phyloP scores from a whole-genome alignment of 2,329 filamentous ascomycete genomes.

The Capronia americana region DNA sequence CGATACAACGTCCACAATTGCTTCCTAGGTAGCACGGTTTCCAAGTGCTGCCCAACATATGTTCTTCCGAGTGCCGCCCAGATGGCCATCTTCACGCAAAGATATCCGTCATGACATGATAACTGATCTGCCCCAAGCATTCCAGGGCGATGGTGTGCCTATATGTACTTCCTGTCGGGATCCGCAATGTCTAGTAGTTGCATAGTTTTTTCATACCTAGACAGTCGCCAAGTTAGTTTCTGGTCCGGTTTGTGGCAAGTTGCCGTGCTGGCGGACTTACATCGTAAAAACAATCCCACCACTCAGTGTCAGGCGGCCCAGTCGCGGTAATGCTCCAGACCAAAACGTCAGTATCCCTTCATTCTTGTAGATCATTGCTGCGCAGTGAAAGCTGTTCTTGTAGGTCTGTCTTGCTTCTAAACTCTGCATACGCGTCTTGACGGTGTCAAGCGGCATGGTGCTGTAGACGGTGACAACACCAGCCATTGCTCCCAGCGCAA shows the following conservation, averaged over 20 bases:
- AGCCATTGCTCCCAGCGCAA: constrained; percentile 86
- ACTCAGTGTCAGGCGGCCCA: constrained; percentile 85
- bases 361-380: constrained; percentile 79
- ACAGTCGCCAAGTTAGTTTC: constrained; percentile 12
- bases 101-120: not conserved
- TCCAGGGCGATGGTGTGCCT: constrained; percentile 36
- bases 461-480: constrained; percentile 83
- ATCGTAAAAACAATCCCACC: constrained; percentile 98
- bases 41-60: not conserved
- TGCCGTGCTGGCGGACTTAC: constrained; percentile 51
- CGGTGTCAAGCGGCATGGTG: constrained; percentile 79
- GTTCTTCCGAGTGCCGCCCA: not conserved
- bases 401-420: constrained; percentile 82
- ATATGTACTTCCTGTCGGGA: constrained; percentile 84
- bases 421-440: constrained; percentile 99
- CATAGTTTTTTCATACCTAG: constrained; percentile 89
- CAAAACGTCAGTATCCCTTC: constrained; percentile 91
- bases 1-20: not conserved
- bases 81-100: not conserved
- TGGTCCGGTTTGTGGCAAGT: not conserved
- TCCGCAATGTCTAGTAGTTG: constrained; percentile 81
- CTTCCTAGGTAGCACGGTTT: not conserved
- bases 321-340: constrained; percentile 86
- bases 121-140: not conserved
- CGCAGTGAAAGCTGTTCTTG: constrained; percentile 86